phyloP scores from a whole-genome alignment of 2,329 filamentous ascomycete species.

The Verruconis gallopava region DNA sequence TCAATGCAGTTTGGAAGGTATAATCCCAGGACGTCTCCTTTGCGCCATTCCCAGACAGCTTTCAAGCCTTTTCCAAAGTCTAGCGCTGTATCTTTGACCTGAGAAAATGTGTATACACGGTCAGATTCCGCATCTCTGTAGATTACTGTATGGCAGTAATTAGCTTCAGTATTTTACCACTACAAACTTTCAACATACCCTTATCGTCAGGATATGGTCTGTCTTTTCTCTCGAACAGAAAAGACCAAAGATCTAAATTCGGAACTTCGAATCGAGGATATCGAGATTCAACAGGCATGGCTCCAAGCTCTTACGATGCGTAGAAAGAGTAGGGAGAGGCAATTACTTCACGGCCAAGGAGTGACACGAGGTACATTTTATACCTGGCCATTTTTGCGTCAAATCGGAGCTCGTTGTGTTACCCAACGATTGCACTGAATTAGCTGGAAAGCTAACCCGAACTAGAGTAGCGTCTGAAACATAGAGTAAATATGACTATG shows the following conservation, averaged over 20 bases:
- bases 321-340: too few relatives aligned
- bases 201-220: constrained; percentile 58
- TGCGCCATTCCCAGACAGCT: constrained; percentile 62
- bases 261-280: constrained; percentile 58
- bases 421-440: too few relatives aligned
- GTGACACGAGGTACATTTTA: too few relatives aligned
- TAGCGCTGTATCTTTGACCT: constrained; percentile 51
- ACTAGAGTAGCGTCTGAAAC: too few relatives aligned
- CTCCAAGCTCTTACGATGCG: too few relatives aligned
- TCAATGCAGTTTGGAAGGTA: constrained; percentile 83
- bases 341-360: too few relatives aligned
- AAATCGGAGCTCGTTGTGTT: too few relatives aligned
- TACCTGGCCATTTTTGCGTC: too few relatives aligned
- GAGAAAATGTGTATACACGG: constrained; percentile 55
- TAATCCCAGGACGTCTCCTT: constrained; percentile 69
- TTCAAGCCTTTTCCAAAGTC: constrained; percentile 73
- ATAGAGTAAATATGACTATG: too few relatives aligned
- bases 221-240: constrained; percentile 60
- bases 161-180: neutral
- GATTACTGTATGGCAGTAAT: constrained; percentile 43
- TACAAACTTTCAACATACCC: constrained; percentile 34
- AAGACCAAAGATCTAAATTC: constrained; percentile 61
- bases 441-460: too few relatives aligned
- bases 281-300: constrained; percentile 59
- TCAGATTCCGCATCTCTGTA: constrained; percentile 63